Base-by-base conservation (phyloP, 169 alveolate species). In the Eimeria necatrix region DNA sequence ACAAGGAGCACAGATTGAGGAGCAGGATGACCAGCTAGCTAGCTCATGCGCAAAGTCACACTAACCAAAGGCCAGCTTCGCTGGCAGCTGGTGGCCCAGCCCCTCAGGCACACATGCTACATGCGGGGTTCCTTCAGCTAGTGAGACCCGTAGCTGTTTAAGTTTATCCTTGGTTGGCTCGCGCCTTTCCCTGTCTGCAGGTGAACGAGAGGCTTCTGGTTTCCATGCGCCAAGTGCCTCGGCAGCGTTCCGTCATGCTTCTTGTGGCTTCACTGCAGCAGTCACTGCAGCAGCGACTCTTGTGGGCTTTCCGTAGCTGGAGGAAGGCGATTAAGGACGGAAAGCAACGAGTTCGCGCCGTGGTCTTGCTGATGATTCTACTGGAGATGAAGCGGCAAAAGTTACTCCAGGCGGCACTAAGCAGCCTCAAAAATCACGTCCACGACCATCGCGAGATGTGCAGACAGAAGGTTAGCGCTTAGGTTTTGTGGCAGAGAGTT, bases 231-330 rank as follows among this genome's bases (percentile, higher is more conserved):
- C 89, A 52, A 51, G 51, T 80, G 64, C 89, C 89, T 8, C 89
- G 18, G 64, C 89, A 80, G 89, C 89, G 89, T 4, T 24, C 60
- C 14, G 89, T n/a, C n/a, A 80, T 80, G 89, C 49, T 48, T 14
- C 89, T 80, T n/a, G 64, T 41, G 10, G 53, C 20, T 5, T 52
- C 71, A 26, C 89, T 80, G 71, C 89, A 80, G 71, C 89, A 49
- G 89, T 5, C 49, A 46, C 89, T 51, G 48, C 89, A 80, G n/a
- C 70, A 16, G 49, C 20, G 70, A 20, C 16, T 80, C 22, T 80
- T 68, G 32, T 80, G 89, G 89, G 89, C 89, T 12, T 24, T 80
- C 10, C 24, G 61, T 68, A n/a, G 89, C 7, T 80, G 89, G 89
- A 9, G 70, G 6, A 68, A 64, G 32, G 53, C 49, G n/a, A 22